These are phyloP conservation scores for Lathyrus sativus DNA, from an alignment of 306 rosid genomes.

Conservation along the genomic window DNA sequence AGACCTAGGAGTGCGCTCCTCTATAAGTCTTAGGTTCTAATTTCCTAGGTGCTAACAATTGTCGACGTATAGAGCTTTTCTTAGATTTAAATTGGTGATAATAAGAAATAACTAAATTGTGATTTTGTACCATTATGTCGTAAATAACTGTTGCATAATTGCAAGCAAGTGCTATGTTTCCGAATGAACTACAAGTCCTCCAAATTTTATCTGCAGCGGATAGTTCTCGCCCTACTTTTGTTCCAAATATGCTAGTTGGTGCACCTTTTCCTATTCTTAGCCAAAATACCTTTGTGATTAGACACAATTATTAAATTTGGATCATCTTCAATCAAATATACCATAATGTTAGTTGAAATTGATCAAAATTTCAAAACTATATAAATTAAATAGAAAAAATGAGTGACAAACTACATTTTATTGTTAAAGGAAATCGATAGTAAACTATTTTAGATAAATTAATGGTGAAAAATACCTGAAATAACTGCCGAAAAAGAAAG, in stretches of 20 bases:
- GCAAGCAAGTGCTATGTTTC: constrained; percentile 74
- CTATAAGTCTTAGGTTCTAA: too few relatives aligned
- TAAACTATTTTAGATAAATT: background rate
- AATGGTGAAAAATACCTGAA: background rate
- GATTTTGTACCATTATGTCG: constrained; percentile 54
- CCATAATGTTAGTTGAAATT: too few relatives aligned
- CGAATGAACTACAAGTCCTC: constrained; percentile 59
- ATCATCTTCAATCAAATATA: background rate
- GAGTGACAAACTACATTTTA: background rate
- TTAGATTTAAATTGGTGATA: background rate
- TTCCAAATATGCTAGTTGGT: constrained; percentile 47
- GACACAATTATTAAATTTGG: background rate
- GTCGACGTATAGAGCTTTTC: too few relatives aligned
- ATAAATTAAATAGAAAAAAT: background rate
- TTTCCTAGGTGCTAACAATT: too few relatives aligned
- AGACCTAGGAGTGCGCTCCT: too few relatives aligned
- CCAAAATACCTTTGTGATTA: background rate
- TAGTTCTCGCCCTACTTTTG: constrained; percentile 38
- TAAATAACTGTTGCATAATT: constrained; percentile 52
- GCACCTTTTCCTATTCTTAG: constrained; percentile 48
- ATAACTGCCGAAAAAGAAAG: too few relatives aligned
- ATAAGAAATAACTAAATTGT: background rate
- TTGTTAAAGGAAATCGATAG: background rate
- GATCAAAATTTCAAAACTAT: background rate
- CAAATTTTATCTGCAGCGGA: constrained; percentile 53